Conservation (phyloP, 2,329 filamentous ascomycete genomes). For the Sporothrix sp. region DNA sequence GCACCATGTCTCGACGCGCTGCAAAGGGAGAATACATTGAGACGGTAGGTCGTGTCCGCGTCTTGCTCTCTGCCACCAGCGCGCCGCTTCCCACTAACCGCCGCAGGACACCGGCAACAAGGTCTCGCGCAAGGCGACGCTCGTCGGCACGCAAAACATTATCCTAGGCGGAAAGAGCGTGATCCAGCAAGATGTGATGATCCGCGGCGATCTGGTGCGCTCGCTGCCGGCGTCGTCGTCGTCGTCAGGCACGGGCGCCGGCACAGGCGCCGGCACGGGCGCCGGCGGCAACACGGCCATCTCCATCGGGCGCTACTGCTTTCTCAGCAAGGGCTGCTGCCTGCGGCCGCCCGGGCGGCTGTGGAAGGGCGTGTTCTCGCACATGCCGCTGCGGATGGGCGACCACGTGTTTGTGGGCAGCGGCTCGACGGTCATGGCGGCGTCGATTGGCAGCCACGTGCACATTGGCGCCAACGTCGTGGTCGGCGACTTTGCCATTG, state of each 20-base stretch:
- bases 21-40: slow-evolving; percentile 92
- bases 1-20: slow-evolving; percentile 61
- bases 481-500: slow-evolving; percentile 76
- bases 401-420: slow-evolving; percentile 88
- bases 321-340: slow-evolving; percentile 68
- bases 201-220: slow-evolving; percentile 76
- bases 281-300: slow-evolving; percentile 51
- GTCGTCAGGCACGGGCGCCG: slow-evolving; percentile 24
- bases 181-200: slow-evolving; percentile 89
- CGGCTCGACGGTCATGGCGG: slow-evolving; percentile 68
- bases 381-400: slow-evolving; percentile 84
- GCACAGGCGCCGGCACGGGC: not conserved
- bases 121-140: slow-evolving; percentile 81
- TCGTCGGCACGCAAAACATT: slow-evolving; percentile 95
- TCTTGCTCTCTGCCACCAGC: not conserved
- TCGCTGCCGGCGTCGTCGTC: slow-evolving; percentile 37
- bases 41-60: slow-evolving; percentile 51
- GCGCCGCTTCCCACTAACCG: not conserved
- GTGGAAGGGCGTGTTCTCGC: slow-evolving; percentile 67
- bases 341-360: slow-evolving; percentile 76
- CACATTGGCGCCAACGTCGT: slow-evolving; percentile 70
- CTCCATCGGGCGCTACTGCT: slow-evolving; percentile 83
- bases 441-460: slow-evolving; percentile 74
- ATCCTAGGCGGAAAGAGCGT: slow-evolving; percentile 94
- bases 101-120: slow-evolving; percentile 92